Evolutionary conservation across 768 basidiomycete genomes (phyloP).

Genomic region (Phaeolepiota aurea): DNA sequence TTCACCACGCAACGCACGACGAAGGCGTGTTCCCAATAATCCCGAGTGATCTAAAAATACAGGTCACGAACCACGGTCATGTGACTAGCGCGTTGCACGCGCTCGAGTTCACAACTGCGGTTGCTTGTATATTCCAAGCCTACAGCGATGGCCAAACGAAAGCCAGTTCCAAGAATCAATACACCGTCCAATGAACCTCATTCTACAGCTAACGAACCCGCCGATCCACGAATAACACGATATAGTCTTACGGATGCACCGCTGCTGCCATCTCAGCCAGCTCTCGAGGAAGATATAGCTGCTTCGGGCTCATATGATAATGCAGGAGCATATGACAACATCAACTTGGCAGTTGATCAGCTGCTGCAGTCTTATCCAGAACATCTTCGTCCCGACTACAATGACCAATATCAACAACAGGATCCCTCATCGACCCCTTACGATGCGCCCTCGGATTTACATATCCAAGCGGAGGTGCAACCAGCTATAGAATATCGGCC

Average conservation of each 20-base stretch:
- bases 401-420: not conserved
- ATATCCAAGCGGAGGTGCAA: conserved; percentile 5
- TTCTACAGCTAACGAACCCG: conserved; percentile 8
- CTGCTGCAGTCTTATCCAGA: conserved; percentile 10
- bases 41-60: not conserved
- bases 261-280: conserved; percentile 5
- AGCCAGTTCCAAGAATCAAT: conserved; percentile 20
- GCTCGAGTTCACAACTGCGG: conserved; percentile 6
- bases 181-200: conserved; percentile 11
- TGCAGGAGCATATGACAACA: conserved; percentile 4
- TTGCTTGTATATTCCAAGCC: not conserved
- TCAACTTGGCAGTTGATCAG: conserved; percentile 12
- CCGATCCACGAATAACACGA: conserved; percentile 18
- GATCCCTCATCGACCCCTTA: not conserved
- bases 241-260: conserved; percentile 24
- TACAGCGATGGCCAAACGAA: conserved; percentile 20
- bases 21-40: not conserved
- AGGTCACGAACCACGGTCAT: conserved; percentile 10
- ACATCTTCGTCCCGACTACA: conserved; percentile 3
- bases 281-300: not conserved
- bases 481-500: conserved; percentile 24
- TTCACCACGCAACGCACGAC: not conserved
- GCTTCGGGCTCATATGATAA: conserved; percentile 7
- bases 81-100: conserved; percentile 22
- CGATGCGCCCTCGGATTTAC: conserved; percentile 3